A percentile compares a stretch with the other conserved stretches of the same genome.
Evolutionary conservation across 2,329 filamentous ascomycete genomes (phyloP).

Genomic region (Cercospora berteroae): DNA sequence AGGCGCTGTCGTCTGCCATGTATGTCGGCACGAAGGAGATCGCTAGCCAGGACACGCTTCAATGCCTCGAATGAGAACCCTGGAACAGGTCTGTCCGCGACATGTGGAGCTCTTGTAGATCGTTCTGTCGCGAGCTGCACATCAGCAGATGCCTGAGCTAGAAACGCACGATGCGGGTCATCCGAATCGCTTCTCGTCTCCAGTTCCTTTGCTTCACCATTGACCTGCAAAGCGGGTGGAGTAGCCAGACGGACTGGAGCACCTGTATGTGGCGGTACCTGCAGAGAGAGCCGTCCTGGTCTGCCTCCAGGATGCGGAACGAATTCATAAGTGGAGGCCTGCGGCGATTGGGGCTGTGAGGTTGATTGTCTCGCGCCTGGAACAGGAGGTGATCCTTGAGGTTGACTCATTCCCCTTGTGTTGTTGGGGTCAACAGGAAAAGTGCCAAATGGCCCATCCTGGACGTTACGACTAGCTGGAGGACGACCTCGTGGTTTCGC

Average conservation of each 20-base stretch:
- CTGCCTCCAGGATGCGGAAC: constrained; percentile 32
- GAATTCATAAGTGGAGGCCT: constrained; percentile 44
- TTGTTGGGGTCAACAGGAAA: constrained; percentile 60
- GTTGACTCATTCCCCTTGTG: constrained; percentile 21
- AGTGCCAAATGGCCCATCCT: constrained; percentile 67
- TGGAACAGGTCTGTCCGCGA: background rate
- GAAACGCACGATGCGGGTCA: constrained; percentile 20
- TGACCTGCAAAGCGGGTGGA: constrained; percentile 55
- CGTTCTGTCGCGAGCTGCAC: background rate
- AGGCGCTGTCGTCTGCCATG: constrained; percentile 41
- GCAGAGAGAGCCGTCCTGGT: constrained; percentile 57
- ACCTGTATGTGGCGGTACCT: constrained; percentile 61
- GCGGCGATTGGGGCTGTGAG: constrained; percentile 52
- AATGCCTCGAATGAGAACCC: constrained; percentile 43
- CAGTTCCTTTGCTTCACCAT: constrained; percentile 44
- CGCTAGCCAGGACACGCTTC: constrained; percentile 47
- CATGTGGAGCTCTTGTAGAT: background rate
- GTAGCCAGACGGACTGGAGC: constrained; percentile 64
- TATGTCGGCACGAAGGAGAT: constrained; percentile 48
- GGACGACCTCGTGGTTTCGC: constrained; percentile 78
- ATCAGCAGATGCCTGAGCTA: background rate
- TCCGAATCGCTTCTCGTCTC: constrained; percentile 27
- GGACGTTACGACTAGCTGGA: constrained; percentile 66
- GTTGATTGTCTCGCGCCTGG: constrained; percentile 4
- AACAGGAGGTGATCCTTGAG: constrained; percentile 15